Conservation (phyloP, 371 early-diverging fungal genomes). For the Syncephalis plumigaleata region DNA sequence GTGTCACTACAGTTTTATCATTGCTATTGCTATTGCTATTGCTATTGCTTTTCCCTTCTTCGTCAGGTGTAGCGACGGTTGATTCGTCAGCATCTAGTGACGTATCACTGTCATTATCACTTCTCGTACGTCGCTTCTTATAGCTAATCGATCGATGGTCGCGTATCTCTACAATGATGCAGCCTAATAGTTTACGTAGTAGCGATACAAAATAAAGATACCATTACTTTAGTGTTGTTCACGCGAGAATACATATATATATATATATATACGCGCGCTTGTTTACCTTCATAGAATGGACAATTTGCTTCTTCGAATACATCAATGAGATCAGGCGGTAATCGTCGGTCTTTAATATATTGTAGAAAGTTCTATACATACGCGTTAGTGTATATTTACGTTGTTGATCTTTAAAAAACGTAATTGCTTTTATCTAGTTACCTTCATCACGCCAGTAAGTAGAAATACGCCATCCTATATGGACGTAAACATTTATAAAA, state of each 20-base stretch:
- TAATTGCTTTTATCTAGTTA: slow-evolving; percentile 2
- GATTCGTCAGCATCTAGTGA: no score
- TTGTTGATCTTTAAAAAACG: neutral
- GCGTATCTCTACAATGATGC: slow-evolving; percentile 25
- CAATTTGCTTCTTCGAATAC: slow-evolving; percentile 25
- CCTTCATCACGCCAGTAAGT: slow-evolving; percentile 30
- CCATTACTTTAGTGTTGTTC: no score
- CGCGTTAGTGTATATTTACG: neutral
- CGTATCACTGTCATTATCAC: no score
- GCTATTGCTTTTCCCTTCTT: no score
- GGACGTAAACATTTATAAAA: neutral
- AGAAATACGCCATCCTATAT: slow-evolving; percentile 27
- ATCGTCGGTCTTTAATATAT: slow-evolving; percentile 21
- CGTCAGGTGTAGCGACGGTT: no score
- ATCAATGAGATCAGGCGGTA: slow-evolving; percentile 28
- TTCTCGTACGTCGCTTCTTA: no score
- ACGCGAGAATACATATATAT: no score
- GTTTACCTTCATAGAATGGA: slow-evolving; percentile 23
- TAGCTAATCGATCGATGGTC: slow-evolving; percentile 19
- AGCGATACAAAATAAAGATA: no score
- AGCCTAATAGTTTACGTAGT: slow-evolving; percentile 10
- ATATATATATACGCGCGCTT: no score
- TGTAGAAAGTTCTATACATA: slow-evolving; percentile 19
- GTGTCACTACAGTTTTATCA: no score
- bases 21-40: no score